Evolutionary conservation across 73 alveolate species (phyloP).

Genomic region (Tetrahymena thermophila): DNA sequence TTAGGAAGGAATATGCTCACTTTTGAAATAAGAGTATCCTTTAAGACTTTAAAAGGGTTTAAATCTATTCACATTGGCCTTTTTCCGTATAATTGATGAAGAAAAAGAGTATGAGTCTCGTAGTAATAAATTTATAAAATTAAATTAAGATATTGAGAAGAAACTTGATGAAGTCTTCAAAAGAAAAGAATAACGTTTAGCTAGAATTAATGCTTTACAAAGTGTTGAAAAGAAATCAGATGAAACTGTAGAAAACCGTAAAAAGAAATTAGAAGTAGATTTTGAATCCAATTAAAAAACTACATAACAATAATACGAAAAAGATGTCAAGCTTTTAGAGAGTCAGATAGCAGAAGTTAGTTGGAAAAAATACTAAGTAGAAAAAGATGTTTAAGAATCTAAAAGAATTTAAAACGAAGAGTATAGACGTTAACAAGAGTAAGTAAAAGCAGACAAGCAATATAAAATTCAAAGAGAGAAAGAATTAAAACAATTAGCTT

Average conservation of each 20-base stretch:
- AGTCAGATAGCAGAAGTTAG: background rate
- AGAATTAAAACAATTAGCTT: background rate
- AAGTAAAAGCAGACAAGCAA: background rate
- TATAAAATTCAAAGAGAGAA: background rate
- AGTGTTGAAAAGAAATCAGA: background rate
- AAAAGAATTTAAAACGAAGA: background rate
- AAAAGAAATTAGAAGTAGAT: background rate
- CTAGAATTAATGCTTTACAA: background rate
- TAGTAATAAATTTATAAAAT: background rate
- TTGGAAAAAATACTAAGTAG: background rate
- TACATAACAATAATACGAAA: background rate
- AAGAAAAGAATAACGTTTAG: background rate
- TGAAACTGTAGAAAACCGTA: background rate
- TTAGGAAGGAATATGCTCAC: background rate
- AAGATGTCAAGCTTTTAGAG: background rate
- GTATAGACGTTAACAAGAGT: background rate
- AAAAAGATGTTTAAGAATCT: background rate
- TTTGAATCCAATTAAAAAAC: background rate
- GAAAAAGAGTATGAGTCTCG: background rate
- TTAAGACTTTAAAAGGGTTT: background rate
- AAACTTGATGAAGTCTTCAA: background rate
- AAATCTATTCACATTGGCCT: background rate
- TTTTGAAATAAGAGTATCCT: background rate
- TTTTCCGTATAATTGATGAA: background rate
- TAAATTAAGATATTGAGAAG: background rate